Conservation (phyloP, 73 alveolate species). For the Uronychia setigera region DNA sequence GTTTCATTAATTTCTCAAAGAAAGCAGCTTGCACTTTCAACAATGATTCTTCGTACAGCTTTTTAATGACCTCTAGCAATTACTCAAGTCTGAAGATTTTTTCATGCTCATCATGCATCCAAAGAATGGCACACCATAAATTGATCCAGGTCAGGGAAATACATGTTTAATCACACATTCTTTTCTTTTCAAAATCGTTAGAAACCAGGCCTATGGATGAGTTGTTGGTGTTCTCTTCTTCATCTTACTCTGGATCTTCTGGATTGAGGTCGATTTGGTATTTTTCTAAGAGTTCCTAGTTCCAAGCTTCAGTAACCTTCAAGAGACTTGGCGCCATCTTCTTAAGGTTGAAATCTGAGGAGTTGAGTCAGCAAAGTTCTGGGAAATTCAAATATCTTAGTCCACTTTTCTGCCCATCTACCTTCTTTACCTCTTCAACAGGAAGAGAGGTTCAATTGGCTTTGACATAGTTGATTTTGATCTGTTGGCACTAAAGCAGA, state of each 20-base stretch:
- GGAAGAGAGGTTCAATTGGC: neutral
- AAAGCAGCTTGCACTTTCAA: too few relatives aligned
- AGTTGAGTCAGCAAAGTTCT: neutral
- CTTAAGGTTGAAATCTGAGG: neutral
- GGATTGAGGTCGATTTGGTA: neutral
- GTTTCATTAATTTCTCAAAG: neutral
- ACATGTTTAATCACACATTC: neutral
- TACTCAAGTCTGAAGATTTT: neutral
- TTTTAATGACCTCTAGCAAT: neutral
- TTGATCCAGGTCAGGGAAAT: neutral
- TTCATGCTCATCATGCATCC: neutral
- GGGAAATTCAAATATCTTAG: neutral
- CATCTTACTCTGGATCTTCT: too few relatives aligned
- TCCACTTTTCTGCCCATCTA: neutral
- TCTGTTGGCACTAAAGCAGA: neutral
- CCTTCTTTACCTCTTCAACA: neutral
- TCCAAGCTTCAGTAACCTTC: neutral
- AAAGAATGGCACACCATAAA: neutral
- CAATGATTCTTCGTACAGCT: too few relatives aligned
- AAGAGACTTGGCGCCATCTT: neutral
- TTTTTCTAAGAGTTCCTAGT: neutral
- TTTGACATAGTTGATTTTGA: neutral
- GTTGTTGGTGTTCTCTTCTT: too few relatives aligned
- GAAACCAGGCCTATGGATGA: neutral
- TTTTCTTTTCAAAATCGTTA: neutral